A percentile compares a stretch with the other conserved stretches of the same genome.
Conservation (phyloP, 2,329 filamentous ascomycete genomes). For the Trichocomaceae sp. region DNA sequence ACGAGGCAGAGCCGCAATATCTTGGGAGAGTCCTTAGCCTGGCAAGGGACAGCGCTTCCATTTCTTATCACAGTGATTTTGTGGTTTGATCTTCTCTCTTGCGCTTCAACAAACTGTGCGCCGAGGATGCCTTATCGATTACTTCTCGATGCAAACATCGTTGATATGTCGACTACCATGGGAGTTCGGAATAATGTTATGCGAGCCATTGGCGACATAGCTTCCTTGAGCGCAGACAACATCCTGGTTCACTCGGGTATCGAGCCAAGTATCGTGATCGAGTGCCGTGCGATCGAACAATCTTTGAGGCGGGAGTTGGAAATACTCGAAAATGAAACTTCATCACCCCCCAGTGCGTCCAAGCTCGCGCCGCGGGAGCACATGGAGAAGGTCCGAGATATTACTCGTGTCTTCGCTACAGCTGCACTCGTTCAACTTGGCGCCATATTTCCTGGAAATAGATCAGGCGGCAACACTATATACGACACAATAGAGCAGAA, state of each 20-base stretch:
- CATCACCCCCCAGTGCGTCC: neutral
- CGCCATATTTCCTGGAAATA: neutral
- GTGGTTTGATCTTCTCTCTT: slow-evolving; percentile 15
- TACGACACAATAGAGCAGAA: neutral
- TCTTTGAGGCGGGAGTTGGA: neutral
- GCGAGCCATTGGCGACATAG: slow-evolving; percentile 13
- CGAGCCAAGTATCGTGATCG: neutral
- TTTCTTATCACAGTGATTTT: slow-evolving; percentile 14
- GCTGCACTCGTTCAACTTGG: slow-evolving; percentile 3
- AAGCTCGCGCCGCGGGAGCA: neutral
- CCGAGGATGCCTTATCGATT: slow-evolving; percentile 11
- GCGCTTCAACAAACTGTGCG: slow-evolving; percentile 13
- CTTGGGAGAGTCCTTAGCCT: neutral
- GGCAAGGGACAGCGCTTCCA: slow-evolving; percentile 12
- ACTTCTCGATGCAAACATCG: slow-evolving; percentile 6
- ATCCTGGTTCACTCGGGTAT: neutral
- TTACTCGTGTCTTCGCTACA: slow-evolving; percentile 5
- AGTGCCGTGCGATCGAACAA: neutral
- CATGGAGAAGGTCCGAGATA: neutral
- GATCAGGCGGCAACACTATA: neutral
- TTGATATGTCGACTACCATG: slow-evolving; percentile 13
- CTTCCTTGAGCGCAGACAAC: slow-evolving; percentile 5
- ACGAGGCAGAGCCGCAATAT: neutral
- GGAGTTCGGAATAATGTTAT: slow-evolving; percentile 16
- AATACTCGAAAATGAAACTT: neutral